Evolutionary conservation across 2,329 filamentous ascomycete species (phyloP).

Genomic region (Colletotrichum sp.): DNA sequence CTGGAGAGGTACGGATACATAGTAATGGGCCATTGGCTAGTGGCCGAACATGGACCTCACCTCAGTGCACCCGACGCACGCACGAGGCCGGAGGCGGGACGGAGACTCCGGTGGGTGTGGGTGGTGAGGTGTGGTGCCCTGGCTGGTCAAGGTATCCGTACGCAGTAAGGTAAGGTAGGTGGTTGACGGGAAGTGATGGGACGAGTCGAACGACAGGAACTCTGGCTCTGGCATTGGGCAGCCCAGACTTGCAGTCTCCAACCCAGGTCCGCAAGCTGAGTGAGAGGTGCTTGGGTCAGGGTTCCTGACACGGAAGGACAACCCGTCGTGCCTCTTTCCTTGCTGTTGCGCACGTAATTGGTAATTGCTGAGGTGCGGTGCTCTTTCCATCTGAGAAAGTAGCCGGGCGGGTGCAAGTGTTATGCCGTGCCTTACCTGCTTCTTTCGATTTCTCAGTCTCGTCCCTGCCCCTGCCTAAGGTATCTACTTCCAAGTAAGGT

Average conservation of each 20-base stretch:
- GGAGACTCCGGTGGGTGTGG: background rate
- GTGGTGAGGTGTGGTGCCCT: background rate
- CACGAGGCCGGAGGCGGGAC: background rate
- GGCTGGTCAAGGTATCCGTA: background rate
- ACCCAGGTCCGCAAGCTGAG: background rate
- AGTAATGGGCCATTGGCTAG: background rate
- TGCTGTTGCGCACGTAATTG: background rate
- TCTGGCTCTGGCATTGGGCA: background rate
- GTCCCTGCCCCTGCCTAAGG: background rate
- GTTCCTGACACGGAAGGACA: background rate
- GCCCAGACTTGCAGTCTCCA: background rate
- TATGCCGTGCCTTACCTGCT: background rate
- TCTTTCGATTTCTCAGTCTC: background rate
- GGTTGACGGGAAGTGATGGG: background rate
- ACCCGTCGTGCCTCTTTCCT: background rate
- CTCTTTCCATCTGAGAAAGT: background rate
- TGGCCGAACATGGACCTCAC: background rate
- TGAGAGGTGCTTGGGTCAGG: background rate
- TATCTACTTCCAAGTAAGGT: too few species aligned
- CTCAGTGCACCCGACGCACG: background rate
- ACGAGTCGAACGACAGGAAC: background rate
- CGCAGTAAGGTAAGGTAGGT: background rate
- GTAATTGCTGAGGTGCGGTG: background rate
- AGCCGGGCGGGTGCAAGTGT: background rate
- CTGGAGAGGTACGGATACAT: background rate